These are phyloP conservation scores for Rhizopogon vesiculosus DNA, from an alignment of 768 basidiomycete species.

Conservation along the genomic window DNA sequence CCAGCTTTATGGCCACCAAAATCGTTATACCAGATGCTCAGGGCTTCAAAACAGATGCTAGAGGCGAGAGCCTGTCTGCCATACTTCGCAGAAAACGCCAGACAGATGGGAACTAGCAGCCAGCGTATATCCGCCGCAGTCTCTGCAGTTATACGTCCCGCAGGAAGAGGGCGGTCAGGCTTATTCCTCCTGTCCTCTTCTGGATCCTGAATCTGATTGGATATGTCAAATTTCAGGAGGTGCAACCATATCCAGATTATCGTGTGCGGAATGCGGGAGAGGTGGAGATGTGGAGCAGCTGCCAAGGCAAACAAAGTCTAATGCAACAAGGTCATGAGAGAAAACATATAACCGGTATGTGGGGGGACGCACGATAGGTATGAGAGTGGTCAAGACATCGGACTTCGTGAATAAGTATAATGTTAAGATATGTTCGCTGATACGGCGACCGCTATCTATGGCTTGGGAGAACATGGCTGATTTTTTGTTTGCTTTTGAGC, in stretches of 20 bases:
- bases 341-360: background rate
- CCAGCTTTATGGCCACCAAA: constrained; percentile 17
- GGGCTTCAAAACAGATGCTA: constrained; percentile 19
- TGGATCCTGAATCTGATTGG: constrained; percentile 30
- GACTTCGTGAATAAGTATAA: constrained; percentile 5
- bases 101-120: constrained; percentile 22
- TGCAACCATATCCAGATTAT: constrained; percentile 36
- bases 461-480: background rate
- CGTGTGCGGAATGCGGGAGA: constrained; percentile 10
- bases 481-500: background rate
- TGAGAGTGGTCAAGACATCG: constrained; percentile 3
- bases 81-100: constrained; percentile 20
- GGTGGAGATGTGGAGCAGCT: constrained; percentile 13
- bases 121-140: constrained; percentile 27
- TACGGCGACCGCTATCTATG: background rate
- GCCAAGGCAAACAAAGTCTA: constrained; percentile 23
- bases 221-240: constrained; percentile 30
- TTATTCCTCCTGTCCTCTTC: constrained; percentile 34
- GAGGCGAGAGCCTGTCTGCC: constrained; percentile 20
- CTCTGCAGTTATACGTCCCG: constrained; percentile 28
- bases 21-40: constrained; percentile 28
- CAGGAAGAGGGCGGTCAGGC: constrained; percentile 33
- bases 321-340: background rate
- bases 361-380: constrained; percentile 2
- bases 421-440: constrained; percentile 7